Evolutionary conservation across 1,284 basidiomycete species (phyloP).

Genomic region (Afroboletus lepidellus): DNA sequence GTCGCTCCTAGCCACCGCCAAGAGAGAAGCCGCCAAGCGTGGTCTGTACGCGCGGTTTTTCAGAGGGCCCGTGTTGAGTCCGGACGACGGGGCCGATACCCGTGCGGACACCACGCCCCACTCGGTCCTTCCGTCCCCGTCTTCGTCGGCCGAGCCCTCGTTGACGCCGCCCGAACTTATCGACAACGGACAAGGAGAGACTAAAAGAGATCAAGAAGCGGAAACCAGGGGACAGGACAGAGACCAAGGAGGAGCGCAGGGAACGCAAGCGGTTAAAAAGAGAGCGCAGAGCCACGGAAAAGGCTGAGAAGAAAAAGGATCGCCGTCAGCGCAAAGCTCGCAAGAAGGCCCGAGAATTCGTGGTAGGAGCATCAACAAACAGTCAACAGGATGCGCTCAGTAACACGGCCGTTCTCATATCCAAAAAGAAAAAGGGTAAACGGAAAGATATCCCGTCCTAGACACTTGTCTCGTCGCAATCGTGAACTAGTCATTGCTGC

Average conservation of each 20-base stretch:
- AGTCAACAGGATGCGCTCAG: neutral
- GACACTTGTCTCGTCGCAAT: conserved; percentile 5
- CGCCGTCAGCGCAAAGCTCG: conserved; percentile 4
- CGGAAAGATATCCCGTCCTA: conserved; percentile 19
- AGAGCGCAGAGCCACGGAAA: conserved; percentile 24
- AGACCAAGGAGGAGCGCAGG: conserved; percentile 27
- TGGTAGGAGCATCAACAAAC: conserved; percentile 9
- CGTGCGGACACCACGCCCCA: neutral
- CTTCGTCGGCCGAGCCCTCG: neutral
- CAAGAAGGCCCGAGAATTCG: neutral
- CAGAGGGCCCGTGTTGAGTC: conserved; percentile 64
- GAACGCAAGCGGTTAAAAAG: conserved; percentile 24
- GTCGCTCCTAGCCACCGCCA: conserved; percentile 63
- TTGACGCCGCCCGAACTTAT: neutral
- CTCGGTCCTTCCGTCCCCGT: neutral
- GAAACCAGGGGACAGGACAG: conserved; percentile 4
- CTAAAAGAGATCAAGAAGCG: conserved; percentile 10
- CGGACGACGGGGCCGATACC: conserved; percentile 31
- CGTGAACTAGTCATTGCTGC: conserved; percentile 10
- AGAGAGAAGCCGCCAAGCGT: conserved; percentile 73
- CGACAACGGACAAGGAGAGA: neutral
- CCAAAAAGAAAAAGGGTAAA: conserved; percentile 25
- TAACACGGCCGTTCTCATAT: neutral
- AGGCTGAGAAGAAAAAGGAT: neutral
- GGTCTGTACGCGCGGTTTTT: conserved; percentile 81